These are phyloP conservation scores for Nakaseomyces sp. DNA, from an alignment of 1,139 yeast genomes.

Conservation along the genomic window DNA sequence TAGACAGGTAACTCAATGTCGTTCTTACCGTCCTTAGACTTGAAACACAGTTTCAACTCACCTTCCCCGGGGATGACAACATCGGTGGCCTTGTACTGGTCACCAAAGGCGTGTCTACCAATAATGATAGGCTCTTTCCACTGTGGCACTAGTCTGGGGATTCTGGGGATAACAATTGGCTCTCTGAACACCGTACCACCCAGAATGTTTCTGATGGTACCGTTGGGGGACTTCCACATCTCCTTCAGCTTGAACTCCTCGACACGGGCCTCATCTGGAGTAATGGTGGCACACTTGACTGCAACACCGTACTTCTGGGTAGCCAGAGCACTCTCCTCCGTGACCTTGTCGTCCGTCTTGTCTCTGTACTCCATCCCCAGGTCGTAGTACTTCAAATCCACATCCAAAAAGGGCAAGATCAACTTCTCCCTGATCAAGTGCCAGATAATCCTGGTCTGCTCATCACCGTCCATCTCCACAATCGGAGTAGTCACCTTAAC, in stretches of 20 bases:
- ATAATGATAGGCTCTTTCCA: conserved; percentile 93
- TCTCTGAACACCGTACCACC: conserved; percentile 96
- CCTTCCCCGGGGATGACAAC: conserved; percentile 72
- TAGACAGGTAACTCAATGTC: conserved; percentile 52
- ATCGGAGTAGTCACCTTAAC: conserved; percentile 79
- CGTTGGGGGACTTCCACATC: conserved; percentile 96
- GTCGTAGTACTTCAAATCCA: conserved; percentile 86
- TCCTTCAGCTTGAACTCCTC: conserved; percentile 79
- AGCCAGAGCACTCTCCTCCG: conserved; percentile 83
- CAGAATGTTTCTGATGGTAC: conserved; percentile 84
- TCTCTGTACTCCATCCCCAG: conserved; percentile 80
- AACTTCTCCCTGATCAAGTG: conserved; percentile 70
- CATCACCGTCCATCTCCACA: conserved; percentile 95
- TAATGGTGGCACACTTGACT: conserved; percentile 91
- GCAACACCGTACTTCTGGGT: conserved; percentile 83
- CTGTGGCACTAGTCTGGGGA: conserved; percentile 81
- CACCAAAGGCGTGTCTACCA: conserved; percentile 95
- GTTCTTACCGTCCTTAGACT: conserved; percentile 60
- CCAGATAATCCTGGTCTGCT: conserved; percentile 91
- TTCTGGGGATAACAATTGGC: conserved; percentile 80
- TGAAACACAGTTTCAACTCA: conserved; percentile 62
- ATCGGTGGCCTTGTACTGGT: conserved; percentile 91
- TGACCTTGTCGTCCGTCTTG: conserved; percentile 75
- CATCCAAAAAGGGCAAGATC: conserved; percentile 72
- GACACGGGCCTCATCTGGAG: conserved; percentile 92